Evolutionary conservation across 768 basidiomycete species (phyloP).

Genomic region (Leccinum subtestaceum): DNA sequence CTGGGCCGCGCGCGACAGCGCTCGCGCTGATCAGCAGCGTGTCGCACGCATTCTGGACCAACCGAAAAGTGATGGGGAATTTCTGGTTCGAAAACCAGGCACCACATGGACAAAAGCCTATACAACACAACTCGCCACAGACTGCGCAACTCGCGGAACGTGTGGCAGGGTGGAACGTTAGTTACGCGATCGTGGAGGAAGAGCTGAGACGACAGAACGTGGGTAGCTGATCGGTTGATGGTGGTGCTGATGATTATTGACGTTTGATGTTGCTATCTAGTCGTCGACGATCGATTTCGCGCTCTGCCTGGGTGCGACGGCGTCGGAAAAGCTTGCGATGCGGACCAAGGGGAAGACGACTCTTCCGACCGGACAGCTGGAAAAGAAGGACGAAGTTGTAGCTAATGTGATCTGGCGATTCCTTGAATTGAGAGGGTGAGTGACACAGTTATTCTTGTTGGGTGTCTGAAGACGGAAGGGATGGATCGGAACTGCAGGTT

Average conservation of each 20-base stretch:
- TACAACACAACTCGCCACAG: conserved; percentile 71
- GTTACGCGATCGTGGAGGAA: conserved; percentile 82
- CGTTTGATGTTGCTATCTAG: conserved; percentile 39
- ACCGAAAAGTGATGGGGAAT: conserved; percentile 63
- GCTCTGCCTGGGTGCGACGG: conserved; percentile 89
- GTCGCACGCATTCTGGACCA: conserved; percentile 76
- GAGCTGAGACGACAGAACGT: conserved; percentile 96
- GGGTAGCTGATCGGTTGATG: conserved; percentile 36
- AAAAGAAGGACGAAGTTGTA: conserved; percentile 98
- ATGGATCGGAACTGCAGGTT: conserved; percentile 53
- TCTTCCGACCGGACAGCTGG: conserved; percentile 50
- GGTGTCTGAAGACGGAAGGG: conserved; percentile 5
- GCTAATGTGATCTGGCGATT: conserved; percentile 99
- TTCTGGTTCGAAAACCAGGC: conserved; percentile 72
- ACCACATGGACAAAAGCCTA: conserved; percentile 50
- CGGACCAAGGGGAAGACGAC: conserved; percentile 74
- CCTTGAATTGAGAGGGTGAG: conserved; percentile 89
- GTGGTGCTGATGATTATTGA: conserved; percentile 27
- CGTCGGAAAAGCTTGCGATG: conserved; percentile 71
- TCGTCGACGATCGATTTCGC: conserved; percentile 97
- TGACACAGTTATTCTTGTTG: conserved; percentile 1
- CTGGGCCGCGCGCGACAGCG: conserved; percentile 87
- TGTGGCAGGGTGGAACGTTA: conserved; percentile 87
- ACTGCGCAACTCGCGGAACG: conserved; percentile 87
- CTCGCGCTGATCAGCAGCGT: conserved; percentile 85